Percentiles rank a stretch among this genome's conserved stretches.
Evolutionary conservation across 176 grass and related monocot species (phyloP).

Genomic region (Cenchrus americanus): DNA sequence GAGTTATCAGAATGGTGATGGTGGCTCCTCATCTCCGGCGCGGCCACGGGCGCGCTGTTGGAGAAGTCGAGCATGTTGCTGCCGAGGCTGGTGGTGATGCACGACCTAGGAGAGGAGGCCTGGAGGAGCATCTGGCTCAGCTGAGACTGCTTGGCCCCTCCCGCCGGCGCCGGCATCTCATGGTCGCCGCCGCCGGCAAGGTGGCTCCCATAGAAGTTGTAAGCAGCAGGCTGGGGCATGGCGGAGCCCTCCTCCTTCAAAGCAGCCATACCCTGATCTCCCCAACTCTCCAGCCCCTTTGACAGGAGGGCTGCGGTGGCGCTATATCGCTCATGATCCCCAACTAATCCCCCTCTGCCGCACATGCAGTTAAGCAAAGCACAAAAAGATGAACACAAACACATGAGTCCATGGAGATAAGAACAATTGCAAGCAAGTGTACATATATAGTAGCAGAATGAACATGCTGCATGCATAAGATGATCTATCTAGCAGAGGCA

Average conservation of each 20-base stretch:
- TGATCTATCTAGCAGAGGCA: constrained; percentile 30
- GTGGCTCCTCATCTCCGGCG: constrained; percentile 52
- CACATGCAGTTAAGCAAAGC: constrained; percentile 35
- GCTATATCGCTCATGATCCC: constrained; percentile 55
- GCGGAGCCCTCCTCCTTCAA: constrained; percentile 51
- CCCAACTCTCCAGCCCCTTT: constrained; percentile 64
- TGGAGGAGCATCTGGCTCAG: constrained; percentile 65
- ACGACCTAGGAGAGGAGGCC: constrained; percentile 90
- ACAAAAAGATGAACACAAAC: constrained; percentile 29
- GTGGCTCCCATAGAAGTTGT: constrained; percentile 52
- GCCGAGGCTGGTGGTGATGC: constrained; percentile 76
- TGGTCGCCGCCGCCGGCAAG: constrained; percentile 49
- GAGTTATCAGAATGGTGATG: constrained; percentile 72
- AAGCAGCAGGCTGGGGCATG: constrained; percentile 36
- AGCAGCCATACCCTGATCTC: constrained; percentile 43
- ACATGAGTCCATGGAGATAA: constrained; percentile 47
- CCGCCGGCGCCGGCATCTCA: constrained; percentile 52
- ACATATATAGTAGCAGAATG: constrained; percentile 20
- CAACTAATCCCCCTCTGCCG: constrained; percentile 58
- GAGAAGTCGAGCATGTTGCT: constrained; percentile 97
- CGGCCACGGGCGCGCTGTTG: constrained; percentile 35
- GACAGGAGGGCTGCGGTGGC: constrained; percentile 57
- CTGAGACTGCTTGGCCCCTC: constrained; percentile 58
- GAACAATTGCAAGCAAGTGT: constrained; percentile 43
- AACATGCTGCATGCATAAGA: constrained; percentile 22